A percentile compares a stretch with the other conserved stretches of the same genome.
phyloP scores from a whole-genome alignment of 140 eudicot genomes.

The Erigeron philadelphicus region DNA sequence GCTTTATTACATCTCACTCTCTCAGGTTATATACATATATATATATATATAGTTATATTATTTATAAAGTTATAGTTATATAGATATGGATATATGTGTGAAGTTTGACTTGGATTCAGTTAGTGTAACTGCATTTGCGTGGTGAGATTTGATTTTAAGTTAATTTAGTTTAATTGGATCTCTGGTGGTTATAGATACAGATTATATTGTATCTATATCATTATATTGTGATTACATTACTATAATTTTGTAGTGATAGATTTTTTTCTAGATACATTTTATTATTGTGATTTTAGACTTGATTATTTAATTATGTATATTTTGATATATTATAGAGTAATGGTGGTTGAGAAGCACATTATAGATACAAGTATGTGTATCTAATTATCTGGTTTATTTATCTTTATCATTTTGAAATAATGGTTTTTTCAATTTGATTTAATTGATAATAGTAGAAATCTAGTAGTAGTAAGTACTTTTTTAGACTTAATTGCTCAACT shows the following conservation, averaged over 20 bases:
- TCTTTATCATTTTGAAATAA: not conserved
- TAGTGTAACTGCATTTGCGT: not conserved
- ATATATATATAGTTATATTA: not conserved
- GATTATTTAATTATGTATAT: too few species aligned
- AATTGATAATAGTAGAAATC: too few species aligned
- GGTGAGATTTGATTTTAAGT: not conserved
- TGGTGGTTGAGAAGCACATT: too few species aligned
- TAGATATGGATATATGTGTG: conserved; percentile 7
- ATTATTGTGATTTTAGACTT: not conserved
- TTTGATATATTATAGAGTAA: not conserved
- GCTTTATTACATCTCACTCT: not conserved
- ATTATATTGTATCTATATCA: too few species aligned
- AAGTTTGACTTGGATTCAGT: conserved; percentile 26
- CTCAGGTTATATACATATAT: too few species aligned
- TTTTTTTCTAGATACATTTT: not conserved
- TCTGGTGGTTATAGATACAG: too few species aligned
- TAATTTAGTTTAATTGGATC: not conserved
- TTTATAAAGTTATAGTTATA: not conserved
- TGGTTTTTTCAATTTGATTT: not conserved
- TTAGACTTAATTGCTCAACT: not conserved
- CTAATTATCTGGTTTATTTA: not conserved
- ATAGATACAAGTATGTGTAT: too few species aligned
- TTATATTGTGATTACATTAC: too few species aligned
- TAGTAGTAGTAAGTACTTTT: not conserved
- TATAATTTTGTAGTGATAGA: too few species aligned